phyloP scores from a whole-genome alignment of 805 yeast species.

The Schizosaccharomyces osmophilus region DNA sequence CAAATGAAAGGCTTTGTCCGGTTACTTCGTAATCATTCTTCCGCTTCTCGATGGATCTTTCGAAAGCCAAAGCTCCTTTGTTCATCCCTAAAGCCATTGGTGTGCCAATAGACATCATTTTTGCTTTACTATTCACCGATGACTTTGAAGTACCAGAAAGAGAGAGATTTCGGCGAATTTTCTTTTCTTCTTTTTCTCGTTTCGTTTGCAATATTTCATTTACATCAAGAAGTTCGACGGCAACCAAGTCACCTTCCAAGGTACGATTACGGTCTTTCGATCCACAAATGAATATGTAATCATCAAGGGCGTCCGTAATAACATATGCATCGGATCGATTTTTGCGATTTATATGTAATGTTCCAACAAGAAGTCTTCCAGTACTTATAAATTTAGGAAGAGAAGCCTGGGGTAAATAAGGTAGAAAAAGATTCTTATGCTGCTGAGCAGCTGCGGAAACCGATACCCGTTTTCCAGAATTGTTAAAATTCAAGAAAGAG shows the following conservation, averaged over 20 bases:
- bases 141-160: neutral
- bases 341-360: conserved; percentile 78
- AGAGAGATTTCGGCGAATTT: conserved; percentile 41
- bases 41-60: conserved; percentile 89
- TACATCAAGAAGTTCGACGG: conserved; percentile 77
- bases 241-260: conserved; percentile 85
- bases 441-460: neutral
- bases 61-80: conserved; percentile 61
- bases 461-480: neutral
- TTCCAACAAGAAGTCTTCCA: conserved; percentile 80
- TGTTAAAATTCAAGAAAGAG: neutral
- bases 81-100: conserved; percentile 17
- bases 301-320: conserved; percentile 83
- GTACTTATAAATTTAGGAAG: conserved; percentile 73
- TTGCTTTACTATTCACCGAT: neutral
- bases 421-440: conserved; percentile 60
- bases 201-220: conserved; percentile 96
- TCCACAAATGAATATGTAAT: conserved; percentile 92
- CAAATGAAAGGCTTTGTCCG: conserved; percentile 75
- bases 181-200: conserved; percentile 90
- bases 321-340: conserved; percentile 95
- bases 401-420: conserved; percentile 80
- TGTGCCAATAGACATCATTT: neutral
- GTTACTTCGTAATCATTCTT: conserved; percentile 97
- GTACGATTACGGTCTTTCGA: conserved; percentile 96